These are phyloP conservation scores for Parathielavia hyrcaniae DNA, from an alignment of 495 filamentous ascomycete species.

Conservation along the genomic window DNA sequence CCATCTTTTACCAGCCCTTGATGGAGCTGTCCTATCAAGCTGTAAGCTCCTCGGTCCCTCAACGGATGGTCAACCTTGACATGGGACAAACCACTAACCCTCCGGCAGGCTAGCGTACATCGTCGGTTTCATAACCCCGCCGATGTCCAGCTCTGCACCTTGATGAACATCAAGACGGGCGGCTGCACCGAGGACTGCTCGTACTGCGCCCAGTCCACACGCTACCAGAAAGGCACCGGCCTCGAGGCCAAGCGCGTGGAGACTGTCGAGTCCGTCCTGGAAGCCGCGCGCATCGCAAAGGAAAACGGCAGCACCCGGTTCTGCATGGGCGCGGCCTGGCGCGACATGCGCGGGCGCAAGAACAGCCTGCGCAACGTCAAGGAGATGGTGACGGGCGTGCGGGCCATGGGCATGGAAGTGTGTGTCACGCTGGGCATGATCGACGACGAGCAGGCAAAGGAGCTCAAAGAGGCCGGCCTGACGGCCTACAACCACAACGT, in stretches of 20 bases:
- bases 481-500: conserved; percentile 90
- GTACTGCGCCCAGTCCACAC: conserved; percentile 81
- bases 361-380: conserved; percentile 69
- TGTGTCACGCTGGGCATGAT: conserved; percentile 90
- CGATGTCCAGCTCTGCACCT: conserved; percentile 78
- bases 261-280: conserved; percentile 69
- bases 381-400: conserved; percentile 71
- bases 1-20: conserved; percentile 70
- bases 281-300: conserved; percentile 66
- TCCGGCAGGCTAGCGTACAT: conserved; percentile 59
- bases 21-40: conserved; percentile 69
- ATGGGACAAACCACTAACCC: neutral
- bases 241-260: conserved; percentile 71
- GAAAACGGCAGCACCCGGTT: conserved; percentile 76
- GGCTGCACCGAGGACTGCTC: conserved; percentile 83
- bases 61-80: neutral
- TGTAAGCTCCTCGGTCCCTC: conserved; percentile 40
- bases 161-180: conserved; percentile 94
- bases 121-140: conserved; percentile 73
- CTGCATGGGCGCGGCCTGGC: conserved; percentile 89
- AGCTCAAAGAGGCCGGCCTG: conserved; percentile 72
- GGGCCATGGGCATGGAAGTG: conserved; percentile 74
- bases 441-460: conserved; percentile 64
- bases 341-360: conserved; percentile 85
- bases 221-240: conserved; percentile 72